A percentile compares a stretch with the other conserved stretches of the same genome.
These are phyloP conservation scores for Zizania latifolia DNA, from an alignment of 176 grass and related monocot species.

Conservation along the genomic window DNA sequence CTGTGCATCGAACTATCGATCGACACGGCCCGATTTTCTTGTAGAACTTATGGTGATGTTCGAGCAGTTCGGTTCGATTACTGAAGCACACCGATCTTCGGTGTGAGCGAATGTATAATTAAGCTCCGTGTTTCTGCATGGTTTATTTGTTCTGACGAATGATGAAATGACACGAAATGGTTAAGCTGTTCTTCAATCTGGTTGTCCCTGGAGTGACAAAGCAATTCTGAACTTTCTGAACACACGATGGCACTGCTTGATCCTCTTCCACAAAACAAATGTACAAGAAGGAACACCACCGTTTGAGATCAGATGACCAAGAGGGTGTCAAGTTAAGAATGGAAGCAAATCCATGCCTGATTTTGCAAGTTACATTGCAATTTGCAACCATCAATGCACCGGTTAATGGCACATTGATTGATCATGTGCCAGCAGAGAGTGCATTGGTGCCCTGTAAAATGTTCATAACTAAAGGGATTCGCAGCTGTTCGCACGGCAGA, in stretches of 20 bases:
- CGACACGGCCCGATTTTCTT: conserved; percentile 17
- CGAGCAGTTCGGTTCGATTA: conserved; percentile 18
- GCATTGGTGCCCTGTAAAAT: neutral
- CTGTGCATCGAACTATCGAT: neutral
- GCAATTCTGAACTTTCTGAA: neutral
- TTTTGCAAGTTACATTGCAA: too few species aligned
- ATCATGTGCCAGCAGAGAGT: neutral
- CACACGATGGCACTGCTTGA: too few species aligned
- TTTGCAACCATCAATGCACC: too few species aligned
- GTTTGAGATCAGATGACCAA: too few species aligned
- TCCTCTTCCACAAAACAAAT: neutral
- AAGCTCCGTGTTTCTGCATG: neutral
- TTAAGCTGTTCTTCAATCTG: neutral
- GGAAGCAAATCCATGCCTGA: too few species aligned
- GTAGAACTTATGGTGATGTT: conserved; percentile 9
- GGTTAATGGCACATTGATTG: neutral
- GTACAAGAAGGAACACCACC: neutral
- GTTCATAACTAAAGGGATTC: neutral
- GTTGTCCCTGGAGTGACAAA: too few species aligned
- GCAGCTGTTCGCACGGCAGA: neutral
- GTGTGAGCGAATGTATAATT: conserved; percentile 29
- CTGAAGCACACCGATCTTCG: neutral
- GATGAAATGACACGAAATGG: neutral
- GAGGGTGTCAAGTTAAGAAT: too few species aligned
- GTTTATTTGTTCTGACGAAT: neutral